Evolutionary conservation across 805 yeast species (phyloP), one percentile per base, ranked within the genome.

Genomic region (Barnettozyma salicaria): DNA sequence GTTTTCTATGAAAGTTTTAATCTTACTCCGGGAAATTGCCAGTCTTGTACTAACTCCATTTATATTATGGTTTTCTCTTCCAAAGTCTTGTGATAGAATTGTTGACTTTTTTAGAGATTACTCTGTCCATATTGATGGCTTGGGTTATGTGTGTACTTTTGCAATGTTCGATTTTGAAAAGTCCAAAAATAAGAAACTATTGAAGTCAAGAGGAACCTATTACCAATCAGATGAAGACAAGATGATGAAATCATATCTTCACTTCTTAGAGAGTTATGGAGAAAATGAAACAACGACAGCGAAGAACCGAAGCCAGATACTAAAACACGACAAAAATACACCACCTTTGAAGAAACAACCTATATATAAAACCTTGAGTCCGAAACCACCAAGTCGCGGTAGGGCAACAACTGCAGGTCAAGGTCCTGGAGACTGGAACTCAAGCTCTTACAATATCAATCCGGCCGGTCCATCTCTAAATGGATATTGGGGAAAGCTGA

Each of bases 121-220:
- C 48, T 79, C 95, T 10, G 79, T 88, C 10, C 92, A 90, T 56
- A 86, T 89, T 32, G 97, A 89, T 62, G 97, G 96, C 0, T 65
- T 92, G 27, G 99, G 98, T 0, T 82, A 89, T 53, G 95, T 92
- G 26, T 90, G 97, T 55, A 80, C 86, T 21, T 87, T 80, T 68
- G 97, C 97, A 2, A 85, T 86, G 79, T 92, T 92, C 61, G 81
- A 86, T 47, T 76, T 82, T 44, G 88, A 80, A 43, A 76, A 75
- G 45, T 69, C 71, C 42, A 72, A 67, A 39, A 61, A 65, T 42
- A 64, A 65, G 44, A 70, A 49, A 28, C 44, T 42, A 8, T 43
- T 38, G 10, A 44, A 36, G 40, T 44, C 40, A 55, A 54, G 59
- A 45, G 53, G 61, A 28, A 63, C 67, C 28, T 56, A 56, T 34